Conservation (phyloP, 192 early-diverging fungal genomes). For the Coemansia erecta region DNA sequence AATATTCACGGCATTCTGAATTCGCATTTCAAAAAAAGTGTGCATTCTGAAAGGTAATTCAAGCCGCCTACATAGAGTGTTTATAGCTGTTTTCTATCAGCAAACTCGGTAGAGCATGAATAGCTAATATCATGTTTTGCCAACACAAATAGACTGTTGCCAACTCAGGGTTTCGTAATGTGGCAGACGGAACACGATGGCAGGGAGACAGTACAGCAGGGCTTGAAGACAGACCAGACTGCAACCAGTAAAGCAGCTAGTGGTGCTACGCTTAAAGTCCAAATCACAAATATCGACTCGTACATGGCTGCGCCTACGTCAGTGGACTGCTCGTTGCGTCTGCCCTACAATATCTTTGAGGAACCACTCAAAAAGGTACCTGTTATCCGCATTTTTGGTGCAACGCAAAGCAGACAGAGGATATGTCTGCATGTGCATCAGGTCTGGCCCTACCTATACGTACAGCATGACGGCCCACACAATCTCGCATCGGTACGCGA, state of each 20-base stretch:
- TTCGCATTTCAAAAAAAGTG: too few relatives aligned
- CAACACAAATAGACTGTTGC: too few relatives aligned
- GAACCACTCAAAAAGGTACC: slow-evolving; percentile 39
- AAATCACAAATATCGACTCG: slow-evolving; percentile 67
- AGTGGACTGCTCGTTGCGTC: slow-evolving; percentile 18
- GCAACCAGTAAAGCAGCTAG: background rate
- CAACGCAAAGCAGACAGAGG: slow-evolving; percentile 67
- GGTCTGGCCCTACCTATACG: slow-evolving; percentile 79
- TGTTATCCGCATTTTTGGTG: slow-evolving; percentile 79
- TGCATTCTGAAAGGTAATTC: too few relatives aligned
- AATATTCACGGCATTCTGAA: too few relatives aligned
- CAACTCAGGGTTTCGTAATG: too few relatives aligned
- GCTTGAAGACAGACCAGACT: background rate
- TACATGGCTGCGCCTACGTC: slow-evolving; percentile 44
- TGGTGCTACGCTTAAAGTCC: slow-evolving; percentile 19
- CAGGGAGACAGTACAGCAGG: too few relatives aligned
- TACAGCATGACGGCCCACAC: slow-evolving; percentile 57
- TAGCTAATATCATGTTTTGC: too few relatives aligned
- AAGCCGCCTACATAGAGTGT: too few relatives aligned
- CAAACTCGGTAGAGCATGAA: too few relatives aligned
- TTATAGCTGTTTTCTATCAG: too few relatives aligned
- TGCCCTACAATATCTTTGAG: slow-evolving; percentile 36
- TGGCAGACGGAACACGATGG: too few relatives aligned
- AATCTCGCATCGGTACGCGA: slow-evolving; percentile 15
- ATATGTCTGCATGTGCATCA: slow-evolving; percentile 83